Evolutionary conservation across 2,329 filamentous ascomycete genomes (phyloP), one percentile per base, ranked within the genome.

Genomic region (Aspergillus neoniger): DNA sequence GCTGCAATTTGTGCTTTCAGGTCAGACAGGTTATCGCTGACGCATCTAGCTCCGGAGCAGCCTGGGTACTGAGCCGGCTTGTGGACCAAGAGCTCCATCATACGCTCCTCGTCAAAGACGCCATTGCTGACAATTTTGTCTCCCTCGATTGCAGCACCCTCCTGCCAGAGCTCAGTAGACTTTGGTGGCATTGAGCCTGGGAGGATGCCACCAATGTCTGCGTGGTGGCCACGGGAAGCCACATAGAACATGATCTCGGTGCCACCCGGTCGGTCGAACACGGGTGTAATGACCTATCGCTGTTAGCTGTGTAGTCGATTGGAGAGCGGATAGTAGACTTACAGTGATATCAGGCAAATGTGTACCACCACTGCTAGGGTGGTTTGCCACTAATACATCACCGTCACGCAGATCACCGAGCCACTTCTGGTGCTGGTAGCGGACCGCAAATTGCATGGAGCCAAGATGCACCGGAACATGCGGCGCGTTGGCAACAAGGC

Each of bases 1-100:
- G 91, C 91, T 0, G 92, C 91, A 12, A 95, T 88, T 72, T 96
- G 91, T 0, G 92, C 92, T 74, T 93, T 92, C 43, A 96, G 81
- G 72, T 96, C 92, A 55, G 91, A 93, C 65, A 96, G 82, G 71
- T 96, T 96, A 74, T 96, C 92, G 9, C 85, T 87, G 1, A 96
- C 80, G 71, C 91, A 92, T 47, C 91, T 82, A 0, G 91, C 93
- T 2, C 91, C 91, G 57, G 85, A 88, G 77, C 91, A 95, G 1
- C 90, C 91, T 0, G 88, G 86, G 65, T 90, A 87, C 67, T 88
- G 81, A 0, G 90, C 89, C 0, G 92, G 91, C 64, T 92, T 89
- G 14, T 86, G 81, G 57, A 91, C 86, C 5, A 96, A 80, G 0
- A 91, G 78, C 65, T 92, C 85, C 0, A 84, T 87, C 55, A 95